A percentile compares a stretch with the other conserved stretches of the same genome.
These are phyloP conservation scores for Ustilago curta DNA, from an alignment of 1,284 basidiomycete genomes.

Conservation along the genomic window DNA sequence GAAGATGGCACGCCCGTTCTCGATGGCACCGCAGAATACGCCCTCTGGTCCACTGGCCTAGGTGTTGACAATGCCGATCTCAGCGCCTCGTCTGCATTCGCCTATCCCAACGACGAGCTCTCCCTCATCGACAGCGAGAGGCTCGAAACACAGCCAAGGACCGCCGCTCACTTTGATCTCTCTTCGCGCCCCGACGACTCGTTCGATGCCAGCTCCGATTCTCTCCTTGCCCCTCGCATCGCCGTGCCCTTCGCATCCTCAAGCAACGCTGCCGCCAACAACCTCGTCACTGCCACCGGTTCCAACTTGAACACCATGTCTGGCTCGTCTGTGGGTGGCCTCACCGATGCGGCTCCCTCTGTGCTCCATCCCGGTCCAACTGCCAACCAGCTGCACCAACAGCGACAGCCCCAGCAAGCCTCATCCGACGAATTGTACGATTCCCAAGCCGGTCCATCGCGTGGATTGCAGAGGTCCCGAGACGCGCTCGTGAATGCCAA, in stretches of 20 bases:
- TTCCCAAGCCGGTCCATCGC: conserved; percentile 46
- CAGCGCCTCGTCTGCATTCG: conserved; percentile 23
- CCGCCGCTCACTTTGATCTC: conserved; percentile 24
- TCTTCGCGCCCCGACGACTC: conserved; percentile 20
- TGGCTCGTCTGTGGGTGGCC: conserved; percentile 12
- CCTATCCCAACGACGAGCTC: conserved; percentile 25
- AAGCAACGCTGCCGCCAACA: conserved; percentile 3
- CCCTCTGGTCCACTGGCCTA: conserved; percentile 34
- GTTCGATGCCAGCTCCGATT: conserved; percentile 19
- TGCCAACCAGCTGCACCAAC: conserved; percentile 23
- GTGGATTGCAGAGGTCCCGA: conserved; percentile 23
- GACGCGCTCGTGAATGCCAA: conserved; percentile 28
- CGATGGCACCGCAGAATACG: conserved; percentile 27
- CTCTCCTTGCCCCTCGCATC: conserved; percentile 15
- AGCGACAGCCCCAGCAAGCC: conserved; percentile 13
- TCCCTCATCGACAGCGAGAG: conserved; percentile 19
- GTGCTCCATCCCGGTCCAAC: conserved; percentile 36
- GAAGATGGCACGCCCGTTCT: conserved; percentile 36
- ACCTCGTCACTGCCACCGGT: conserved; percentile 5
- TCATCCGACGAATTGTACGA: conserved; percentile 29
- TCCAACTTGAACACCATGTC: conserved; percentile 12
- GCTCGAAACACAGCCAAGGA: conserved; percentile 35
- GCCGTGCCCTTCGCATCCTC: not conserved
- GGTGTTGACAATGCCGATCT: conserved; percentile 24
- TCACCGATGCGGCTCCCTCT: conserved; percentile 29